Base-by-base conservation (phyloP, 2,329 filamentous ascomycete genomes). In the Cylindrodendrum hubeiense region DNA sequence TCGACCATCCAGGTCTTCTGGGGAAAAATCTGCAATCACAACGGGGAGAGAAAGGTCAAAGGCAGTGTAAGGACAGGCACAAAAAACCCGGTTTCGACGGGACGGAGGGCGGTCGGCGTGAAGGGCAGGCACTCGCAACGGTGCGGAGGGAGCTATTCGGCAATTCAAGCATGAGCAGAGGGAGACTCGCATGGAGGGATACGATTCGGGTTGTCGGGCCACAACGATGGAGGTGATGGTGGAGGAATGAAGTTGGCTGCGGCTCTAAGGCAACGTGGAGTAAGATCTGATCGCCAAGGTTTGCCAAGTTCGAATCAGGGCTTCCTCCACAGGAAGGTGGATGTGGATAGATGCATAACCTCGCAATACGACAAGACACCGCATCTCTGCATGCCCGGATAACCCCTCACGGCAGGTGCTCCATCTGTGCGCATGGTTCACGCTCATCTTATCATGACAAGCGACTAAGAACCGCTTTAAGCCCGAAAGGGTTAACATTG, bases 191-290 rank as follows among this genome's bases (percentile, higher is more conserved):
- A n/a, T 39, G 15, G 51, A n/a, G 53, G 28, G 28, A 46, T 15
- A 21, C 5, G 6, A 22, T 55, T 46, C 19, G 28, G 19, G 15
- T 17, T 6, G 13, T 37, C 19, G 43, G 34, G 26, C 5, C 10
- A 6, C 19, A 43, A 15, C 6, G 24, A 33, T 41, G 49, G 15
- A 46, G 19, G 22, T 53, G 69, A 72, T 71, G 71, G 63, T 74
- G 71, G 51, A 69, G 63, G 68, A 71, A 44, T 51, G 47, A 66
- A 61, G 60, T 68, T 66, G 63, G 15, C 41, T 63, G 58, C 60
- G 66, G 58, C 63, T 70, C 53, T n/a, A 49, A 34, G 24, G 50
- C 43, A 41, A 64, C 57, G 43, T 65, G 60, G 68, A 51, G 66
- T 58, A 59, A 63, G 61, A 53, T 60, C 55, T 51, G 33, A 65